A percentile compares a stretch with the other conserved stretches of the same genome.
phyloP scores from a whole-genome alignment of 768 basidiomycete genomes.

The Coprinopsis strossmayeri region DNA sequence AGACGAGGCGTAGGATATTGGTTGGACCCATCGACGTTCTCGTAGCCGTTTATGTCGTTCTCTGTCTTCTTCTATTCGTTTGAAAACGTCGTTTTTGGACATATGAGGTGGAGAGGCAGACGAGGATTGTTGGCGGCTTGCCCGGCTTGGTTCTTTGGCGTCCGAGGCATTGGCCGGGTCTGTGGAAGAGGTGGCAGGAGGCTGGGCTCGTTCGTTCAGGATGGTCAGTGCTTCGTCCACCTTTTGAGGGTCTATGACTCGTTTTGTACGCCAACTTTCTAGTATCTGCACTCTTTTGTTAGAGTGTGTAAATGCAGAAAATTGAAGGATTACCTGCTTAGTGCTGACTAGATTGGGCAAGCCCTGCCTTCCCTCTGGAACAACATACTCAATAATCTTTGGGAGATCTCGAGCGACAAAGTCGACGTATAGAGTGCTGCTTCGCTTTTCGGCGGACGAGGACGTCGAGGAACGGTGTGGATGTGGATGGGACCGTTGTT shows the following conservation, averaged over 20 bases:
- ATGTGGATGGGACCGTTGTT: constrained; percentile 27
- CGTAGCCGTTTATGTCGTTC: constrained; percentile 89
- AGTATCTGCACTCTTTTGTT: too few species aligned
- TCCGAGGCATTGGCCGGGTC: too few species aligned
- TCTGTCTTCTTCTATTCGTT: constrained; percentile 87
- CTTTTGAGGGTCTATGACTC: constrained; percentile 72
- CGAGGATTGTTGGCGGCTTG: constrained; percentile 12
- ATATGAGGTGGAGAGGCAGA: constrained; percentile 28
- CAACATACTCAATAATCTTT: constrained; percentile 78
- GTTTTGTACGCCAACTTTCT: constrained; percentile 86
- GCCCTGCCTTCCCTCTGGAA: constrained; percentile 83
- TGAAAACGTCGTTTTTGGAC: constrained; percentile 65
- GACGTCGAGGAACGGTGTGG: constrained; percentile 28
- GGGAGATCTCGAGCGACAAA: constrained; percentile 73
- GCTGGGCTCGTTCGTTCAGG: constrained; percentile 38
- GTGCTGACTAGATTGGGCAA: constrained; percentile 83
- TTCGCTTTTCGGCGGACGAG: constrained; percentile 6
- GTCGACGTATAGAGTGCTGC: constrained; percentile 54
- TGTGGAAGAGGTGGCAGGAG: constrained; percentile 7
- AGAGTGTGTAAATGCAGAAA: too few species aligned
- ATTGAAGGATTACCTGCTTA: constrained; percentile 84
- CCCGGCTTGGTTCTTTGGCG: constrained; percentile 12
- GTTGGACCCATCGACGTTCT: constrained; percentile 90
- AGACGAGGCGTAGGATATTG: constrained; percentile 46
- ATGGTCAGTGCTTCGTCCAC: constrained; percentile 63